Percentiles rank a stretch among this genome's conserved stretches.
These are phyloP conservation scores for Truncatella angustata DNA, from an alignment of 2,329 filamentous ascomycete genomes.

Conservation along the genomic window DNA sequence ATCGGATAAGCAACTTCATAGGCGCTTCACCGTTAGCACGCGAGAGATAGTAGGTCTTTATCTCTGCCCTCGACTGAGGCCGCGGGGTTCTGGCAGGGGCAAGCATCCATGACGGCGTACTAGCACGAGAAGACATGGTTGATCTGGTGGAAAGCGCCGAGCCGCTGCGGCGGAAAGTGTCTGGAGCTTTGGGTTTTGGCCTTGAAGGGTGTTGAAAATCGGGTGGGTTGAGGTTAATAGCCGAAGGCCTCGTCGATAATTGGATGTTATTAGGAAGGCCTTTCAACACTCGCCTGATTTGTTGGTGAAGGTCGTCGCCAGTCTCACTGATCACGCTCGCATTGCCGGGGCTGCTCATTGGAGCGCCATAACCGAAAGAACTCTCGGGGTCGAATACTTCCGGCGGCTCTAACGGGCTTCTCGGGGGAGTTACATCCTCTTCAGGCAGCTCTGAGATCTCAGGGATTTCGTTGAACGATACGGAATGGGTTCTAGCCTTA, in stretches of 20 bases:
- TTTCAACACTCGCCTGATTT: conserved; percentile 76
- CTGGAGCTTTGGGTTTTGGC: conserved; percentile 42
- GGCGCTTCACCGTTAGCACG: conserved; percentile 80
- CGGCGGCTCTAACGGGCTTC: conserved; percentile 41
- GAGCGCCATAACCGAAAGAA: conserved; percentile 33
- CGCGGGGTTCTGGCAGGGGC: conserved; percentile 56
- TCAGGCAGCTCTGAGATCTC: conserved; percentile 40
- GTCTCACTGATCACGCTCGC: conserved; percentile 33
- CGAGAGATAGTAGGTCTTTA: conserved; percentile 89
- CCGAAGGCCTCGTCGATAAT: conserved; percentile 57
- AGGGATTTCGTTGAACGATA: conserved; percentile 46
- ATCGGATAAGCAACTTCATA: conserved; percentile 90
- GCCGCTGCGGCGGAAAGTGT: conserved; percentile 43
- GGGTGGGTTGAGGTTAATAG: conserved; percentile 56
- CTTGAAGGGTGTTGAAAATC: conserved; percentile 50
- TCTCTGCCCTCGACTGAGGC: conserved; percentile 57
- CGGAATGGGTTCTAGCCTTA: conserved; percentile 35
- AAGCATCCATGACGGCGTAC: conserved; percentile 59
- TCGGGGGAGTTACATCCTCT: conserved; percentile 37
- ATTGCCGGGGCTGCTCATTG: conserved; percentile 31
- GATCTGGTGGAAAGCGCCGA: conserved; percentile 40
- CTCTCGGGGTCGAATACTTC: conserved; percentile 47
- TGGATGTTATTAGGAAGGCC: conserved; percentile 78
- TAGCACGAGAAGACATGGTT: conserved; percentile 41
- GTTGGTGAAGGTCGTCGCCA: conserved; percentile 72